These are phyloP conservation scores for Echeveria elegans DNA, from an alignment of 164 flowering plant species.

Conservation along the genomic window DNA sequence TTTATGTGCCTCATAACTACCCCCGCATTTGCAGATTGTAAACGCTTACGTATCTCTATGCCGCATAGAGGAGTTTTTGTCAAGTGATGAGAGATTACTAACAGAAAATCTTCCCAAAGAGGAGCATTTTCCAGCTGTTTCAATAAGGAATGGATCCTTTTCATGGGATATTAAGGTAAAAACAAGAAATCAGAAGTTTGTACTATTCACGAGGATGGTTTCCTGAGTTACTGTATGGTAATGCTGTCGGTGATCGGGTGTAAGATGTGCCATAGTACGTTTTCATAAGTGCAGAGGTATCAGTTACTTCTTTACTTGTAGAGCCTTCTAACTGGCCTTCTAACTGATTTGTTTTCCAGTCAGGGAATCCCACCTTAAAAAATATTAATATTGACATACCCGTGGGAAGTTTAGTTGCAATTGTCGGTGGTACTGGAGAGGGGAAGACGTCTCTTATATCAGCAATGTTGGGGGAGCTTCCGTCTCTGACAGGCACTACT, in stretches of 20 bases:
- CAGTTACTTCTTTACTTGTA: not conserved
- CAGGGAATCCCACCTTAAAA: conserved; percentile 70
- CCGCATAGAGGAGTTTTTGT: conserved; percentile 82
- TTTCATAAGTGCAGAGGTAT: not conserved
- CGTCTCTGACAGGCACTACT: conserved; percentile 46
- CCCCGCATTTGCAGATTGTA: conserved; percentile 41
- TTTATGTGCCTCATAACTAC: not conserved
- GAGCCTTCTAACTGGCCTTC: not conserved
- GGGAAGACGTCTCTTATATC: conserved; percentile 94
- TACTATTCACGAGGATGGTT: not conserved
- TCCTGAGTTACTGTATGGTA: not conserved
- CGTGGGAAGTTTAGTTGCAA: conserved; percentile 79
- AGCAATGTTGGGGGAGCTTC: conserved; percentile 97
- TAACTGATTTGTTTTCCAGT: conserved; percentile 29
- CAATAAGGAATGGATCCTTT: conserved; percentile 74
- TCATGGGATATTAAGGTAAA: conserved; percentile 91
- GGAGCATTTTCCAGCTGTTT: conserved; percentile 68
- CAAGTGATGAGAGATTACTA: conserved; percentile 79
- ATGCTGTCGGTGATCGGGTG: not conserved
- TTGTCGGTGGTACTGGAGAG: conserved; percentile 96
- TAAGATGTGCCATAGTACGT: not conserved
- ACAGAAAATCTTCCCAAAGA: conserved; percentile 81
- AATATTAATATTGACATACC: conserved; percentile 79
- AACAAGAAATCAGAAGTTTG: not conserved
- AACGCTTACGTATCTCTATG: conserved; percentile 86